phyloP scores from a whole-genome alignment of 768 basidiomycete genomes.

The Fibroporia radiculosa region DNA sequence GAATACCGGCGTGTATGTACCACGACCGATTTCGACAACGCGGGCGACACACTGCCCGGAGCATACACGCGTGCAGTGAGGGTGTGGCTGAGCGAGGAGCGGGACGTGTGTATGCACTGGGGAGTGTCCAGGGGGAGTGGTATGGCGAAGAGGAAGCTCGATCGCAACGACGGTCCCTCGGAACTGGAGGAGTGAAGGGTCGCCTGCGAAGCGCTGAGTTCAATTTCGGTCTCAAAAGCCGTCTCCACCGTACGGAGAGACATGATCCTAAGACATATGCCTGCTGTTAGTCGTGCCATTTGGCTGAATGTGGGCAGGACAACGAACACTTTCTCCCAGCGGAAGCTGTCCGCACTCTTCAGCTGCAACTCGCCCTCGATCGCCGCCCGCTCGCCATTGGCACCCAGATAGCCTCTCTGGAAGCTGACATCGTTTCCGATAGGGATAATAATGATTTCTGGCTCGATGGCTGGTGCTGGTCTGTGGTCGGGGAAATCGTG shows the following conservation, averaged over 20 bases:
- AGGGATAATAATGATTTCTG: constrained; percentile 73
- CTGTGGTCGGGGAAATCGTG: constrained; percentile 1
- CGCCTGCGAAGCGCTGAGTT: constrained; percentile 52
- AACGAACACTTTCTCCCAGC: constrained; percentile 69
- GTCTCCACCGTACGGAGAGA: constrained; percentile 61
- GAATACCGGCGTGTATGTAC: constrained; percentile 74
- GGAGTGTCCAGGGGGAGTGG: constrained; percentile 75
- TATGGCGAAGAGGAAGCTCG: constrained; percentile 73
- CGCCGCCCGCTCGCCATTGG: constrained; percentile 73
- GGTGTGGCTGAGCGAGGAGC: constrained; percentile 64
- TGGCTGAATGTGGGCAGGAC: not conserved
- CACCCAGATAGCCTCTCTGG: constrained; percentile 81
- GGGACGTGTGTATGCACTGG: constrained; percentile 70
- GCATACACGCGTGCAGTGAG: constrained; percentile 59
- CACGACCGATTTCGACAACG: constrained; percentile 46
- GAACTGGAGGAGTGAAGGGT: constrained; percentile 43
- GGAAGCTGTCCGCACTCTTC: constrained; percentile 54
- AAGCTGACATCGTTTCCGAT: constrained; percentile 64
- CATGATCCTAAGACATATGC: constrained; percentile 41
- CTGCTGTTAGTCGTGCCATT: constrained; percentile 5
- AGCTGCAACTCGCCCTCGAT: constrained; percentile 86
- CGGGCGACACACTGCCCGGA: constrained; percentile 27
- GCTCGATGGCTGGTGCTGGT: constrained; percentile 16
- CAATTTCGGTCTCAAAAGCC: constrained; percentile 53
- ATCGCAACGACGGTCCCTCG: constrained; percentile 38